Evolutionary conservation across 106 monocot genomes (phyloP).

Genomic region (Alisma plantagoaquatica): DNA sequence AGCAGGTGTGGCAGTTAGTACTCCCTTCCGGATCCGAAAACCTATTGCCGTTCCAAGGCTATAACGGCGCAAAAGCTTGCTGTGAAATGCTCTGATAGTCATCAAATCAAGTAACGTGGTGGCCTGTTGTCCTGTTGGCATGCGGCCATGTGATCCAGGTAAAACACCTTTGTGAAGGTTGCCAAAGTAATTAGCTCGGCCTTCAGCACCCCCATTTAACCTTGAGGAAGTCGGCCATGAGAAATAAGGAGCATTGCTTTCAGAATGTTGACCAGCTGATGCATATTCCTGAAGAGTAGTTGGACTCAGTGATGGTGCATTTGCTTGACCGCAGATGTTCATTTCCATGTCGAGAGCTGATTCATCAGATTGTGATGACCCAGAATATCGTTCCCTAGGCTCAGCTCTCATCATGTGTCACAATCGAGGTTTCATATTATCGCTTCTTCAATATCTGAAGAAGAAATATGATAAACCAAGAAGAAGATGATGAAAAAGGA

Average conservation of each 20-base stretch:
- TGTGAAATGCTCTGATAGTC: conserved; percentile 97
- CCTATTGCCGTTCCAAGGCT: conserved; percentile 96
- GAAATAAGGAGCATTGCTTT: conserved; percentile 88
- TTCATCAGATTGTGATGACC: conserved; percentile 52
- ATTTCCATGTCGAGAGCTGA: conserved; percentile 75
- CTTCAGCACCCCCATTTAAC: conserved; percentile 74
- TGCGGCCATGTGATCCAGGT: conserved; percentile 47
- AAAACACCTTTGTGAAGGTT: conserved; percentile 96
- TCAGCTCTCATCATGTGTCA: conserved; percentile 40
- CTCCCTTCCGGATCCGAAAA: conserved; percentile 74
- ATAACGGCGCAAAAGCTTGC: conserved; percentile 85
- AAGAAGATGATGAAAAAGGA: no score
- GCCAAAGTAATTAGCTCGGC: conserved; percentile 89
- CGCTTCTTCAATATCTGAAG: no score
- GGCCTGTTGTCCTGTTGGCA: conserved; percentile 77
- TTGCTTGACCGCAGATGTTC: conserved; percentile 17
- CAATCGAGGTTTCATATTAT: conserved; percentile 14
- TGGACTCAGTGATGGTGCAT: conserved; percentile 11
- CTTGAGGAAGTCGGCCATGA: conserved; percentile 94
- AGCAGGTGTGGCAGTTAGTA: conserved; percentile 73
- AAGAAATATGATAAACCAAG: no score
- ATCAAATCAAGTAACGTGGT: conserved; percentile 90
- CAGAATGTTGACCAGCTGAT: conserved; percentile 78
- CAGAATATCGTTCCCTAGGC: conserved; percentile 23
- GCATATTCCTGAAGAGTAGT: conserved; percentile 59